Percentiles rank a stretch among this genome's conserved stretches.
Evolutionary conservation across 2,329 filamentous ascomycete genomes (phyloP).

Genomic region (Ascochyta clinopodiicola): DNA sequence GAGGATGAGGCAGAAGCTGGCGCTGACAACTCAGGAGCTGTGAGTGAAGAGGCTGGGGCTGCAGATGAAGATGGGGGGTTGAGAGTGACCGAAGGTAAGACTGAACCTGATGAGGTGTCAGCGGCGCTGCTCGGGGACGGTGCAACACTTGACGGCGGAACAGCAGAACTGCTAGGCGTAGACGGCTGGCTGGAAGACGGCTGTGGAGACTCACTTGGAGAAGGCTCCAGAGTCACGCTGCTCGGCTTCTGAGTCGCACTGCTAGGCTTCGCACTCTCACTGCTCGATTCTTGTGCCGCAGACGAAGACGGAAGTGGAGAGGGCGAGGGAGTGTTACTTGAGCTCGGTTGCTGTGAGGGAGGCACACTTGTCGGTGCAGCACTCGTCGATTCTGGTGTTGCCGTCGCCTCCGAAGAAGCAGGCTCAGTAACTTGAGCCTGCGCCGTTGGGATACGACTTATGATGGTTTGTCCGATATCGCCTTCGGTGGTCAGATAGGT

Average conservation of each 20-base stretch:
- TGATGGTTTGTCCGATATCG: constrained; percentile 4
- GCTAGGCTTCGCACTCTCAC: constrained; percentile 13
- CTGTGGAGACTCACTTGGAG: constrained; percentile 8
- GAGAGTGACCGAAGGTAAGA: constrained; percentile 6
- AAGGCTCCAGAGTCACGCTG: constrained; percentile 15
- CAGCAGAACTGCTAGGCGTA: neutral
- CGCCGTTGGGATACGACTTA: constrained; percentile 6
- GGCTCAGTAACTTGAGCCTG: constrained; percentile 5
- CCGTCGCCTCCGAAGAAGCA: constrained; percentile 5
- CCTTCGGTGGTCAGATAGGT: constrained; percentile 13
- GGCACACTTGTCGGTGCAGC: constrained; percentile 1
- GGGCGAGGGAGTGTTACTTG: constrained; percentile 13
- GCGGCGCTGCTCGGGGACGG: constrained; percentile 18
- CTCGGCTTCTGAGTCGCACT: constrained; percentile 13
- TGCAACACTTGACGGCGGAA: constrained; percentile 5
- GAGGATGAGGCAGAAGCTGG: neutral
- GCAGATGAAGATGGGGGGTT: neutral
- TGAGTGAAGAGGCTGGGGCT: neutral
- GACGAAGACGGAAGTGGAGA: neutral
- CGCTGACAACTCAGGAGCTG: neutral
- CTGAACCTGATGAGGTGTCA: constrained; percentile 21
- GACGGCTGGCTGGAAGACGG: constrained; percentile 6
- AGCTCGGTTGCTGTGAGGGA: neutral
- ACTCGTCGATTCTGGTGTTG: constrained; percentile 15
- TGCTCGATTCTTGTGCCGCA: constrained; percentile 20